Conservation (phyloP, 208 protist species). For the Wallacemonas sp. region DNA sequence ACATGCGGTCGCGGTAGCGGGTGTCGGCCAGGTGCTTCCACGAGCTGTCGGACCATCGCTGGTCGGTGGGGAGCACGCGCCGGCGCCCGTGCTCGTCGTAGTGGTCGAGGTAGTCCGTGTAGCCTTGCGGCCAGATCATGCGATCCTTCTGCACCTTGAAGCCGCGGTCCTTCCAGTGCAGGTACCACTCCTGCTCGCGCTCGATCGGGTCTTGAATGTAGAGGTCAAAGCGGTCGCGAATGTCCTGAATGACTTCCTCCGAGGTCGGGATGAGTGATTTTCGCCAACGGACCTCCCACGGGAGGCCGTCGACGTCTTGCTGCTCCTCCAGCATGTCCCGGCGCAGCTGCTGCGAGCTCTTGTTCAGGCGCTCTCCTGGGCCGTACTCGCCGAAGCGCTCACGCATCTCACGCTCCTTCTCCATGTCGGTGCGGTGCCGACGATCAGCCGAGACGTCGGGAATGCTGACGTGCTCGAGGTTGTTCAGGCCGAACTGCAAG, state of each 20-base stretch:
- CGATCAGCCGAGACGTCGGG: constrained; percentile 58
- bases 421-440: constrained; percentile 68
- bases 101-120: constrained; percentile 91
- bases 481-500: constrained; percentile 76
- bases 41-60: constrained; percentile 89
- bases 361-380: constrained; percentile 77
- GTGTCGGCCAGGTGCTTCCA: constrained; percentile 91
- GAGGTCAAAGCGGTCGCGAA: constrained; percentile 88
- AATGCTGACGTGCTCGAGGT: constrained; percentile 72
- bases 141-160: constrained; percentile 91
- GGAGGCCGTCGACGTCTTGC: constrained; percentile 88
- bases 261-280: constrained; percentile 85
- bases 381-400: constrained; percentile 70
- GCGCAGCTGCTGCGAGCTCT: constrained; percentile 69
- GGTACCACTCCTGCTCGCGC: constrained; percentile 89
- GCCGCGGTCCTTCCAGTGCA: constrained; percentile 88
- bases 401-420: constrained; percentile 81
- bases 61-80: constrained; percentile 80
- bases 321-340: constrained; percentile 87
- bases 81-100: constrained; percentile 87
- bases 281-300: constrained; percentile 89
- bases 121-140: constrained; percentile 92
- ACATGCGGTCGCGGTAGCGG: constrained; percentile 88
- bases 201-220: constrained; percentile 91
- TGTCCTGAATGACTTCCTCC: constrained; percentile 89